Evolutionary conservation across 305 asterid genomes (phyloP).

Genomic region (Fraxinus sp.): DNA sequence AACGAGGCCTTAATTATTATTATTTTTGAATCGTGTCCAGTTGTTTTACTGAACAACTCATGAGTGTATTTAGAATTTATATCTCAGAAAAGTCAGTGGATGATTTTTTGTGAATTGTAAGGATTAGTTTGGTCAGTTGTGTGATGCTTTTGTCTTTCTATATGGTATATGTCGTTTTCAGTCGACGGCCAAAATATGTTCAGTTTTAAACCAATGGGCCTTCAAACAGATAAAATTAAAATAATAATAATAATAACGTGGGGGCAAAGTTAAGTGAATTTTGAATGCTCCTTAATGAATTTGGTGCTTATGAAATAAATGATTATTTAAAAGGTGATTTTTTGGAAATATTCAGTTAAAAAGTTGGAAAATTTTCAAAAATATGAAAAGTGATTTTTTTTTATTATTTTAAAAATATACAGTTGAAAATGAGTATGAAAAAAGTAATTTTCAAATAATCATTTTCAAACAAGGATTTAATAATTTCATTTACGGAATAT

Average conservation of each 20-base stretch:
- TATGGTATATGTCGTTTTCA: slow-evolving; percentile 16
- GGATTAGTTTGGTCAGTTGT: background rate
- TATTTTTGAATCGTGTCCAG: too few relatives aligned
- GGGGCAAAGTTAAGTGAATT: background rate
- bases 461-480: background rate
- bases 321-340: too few relatives aligned
- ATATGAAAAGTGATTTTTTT: too few relatives aligned
- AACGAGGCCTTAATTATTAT: too few relatives aligned
- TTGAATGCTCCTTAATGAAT: background rate
- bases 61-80: background rate
- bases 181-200: background rate
- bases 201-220: background rate
- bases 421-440: too few relatives aligned
- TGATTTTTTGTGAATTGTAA: slow-evolving; percentile 2
- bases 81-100: slow-evolving; percentile 13
- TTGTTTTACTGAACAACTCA: background rate
- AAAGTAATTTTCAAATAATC: too few relatives aligned
- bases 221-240: background rate
- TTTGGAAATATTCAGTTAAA: too few relatives aligned
- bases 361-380: too few relatives aligned
- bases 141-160: background rate
- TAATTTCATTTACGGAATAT: background rate
- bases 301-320: too few relatives aligned
- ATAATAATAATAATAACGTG: background rate
- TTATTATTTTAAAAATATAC: too few relatives aligned